Evolutionary conservation across 805 yeast genomes (phyloP), one percentile per base, ranked within the genome.

Genomic region (Candida vartiovaarae): DNA sequence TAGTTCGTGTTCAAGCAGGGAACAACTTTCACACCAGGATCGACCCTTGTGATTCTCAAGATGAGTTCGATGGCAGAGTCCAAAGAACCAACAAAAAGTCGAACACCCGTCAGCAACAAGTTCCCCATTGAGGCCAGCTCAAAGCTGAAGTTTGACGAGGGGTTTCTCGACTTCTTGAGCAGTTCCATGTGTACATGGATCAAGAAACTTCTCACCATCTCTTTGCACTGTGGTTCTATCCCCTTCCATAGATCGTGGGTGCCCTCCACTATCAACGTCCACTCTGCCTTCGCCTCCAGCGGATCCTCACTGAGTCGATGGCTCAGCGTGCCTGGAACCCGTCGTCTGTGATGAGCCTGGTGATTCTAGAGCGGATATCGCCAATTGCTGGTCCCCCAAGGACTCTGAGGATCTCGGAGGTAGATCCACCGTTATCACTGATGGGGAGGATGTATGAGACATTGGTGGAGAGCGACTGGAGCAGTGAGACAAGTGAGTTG

Each of bases 311-410:
- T 69, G 24, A 84, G 64, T 41, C 95, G 57, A 53, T 71, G 70
- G 6, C 74, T 70, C 15, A 78, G 52, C 77, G 47, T 6, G 42
- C 45, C n/a, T 61, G 54, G 36, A 61, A 48, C 3, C 64, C 66
- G 27, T 71, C 66, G 30, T 71, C 74, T 1, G 88, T 83, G 32
- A 87, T 82, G 45, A 90, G 64, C 42, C 90, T 65, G 0, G 88
- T 84, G 28, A 89, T 71, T 44, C 98, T 63, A 0, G 95, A 86
- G 39, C 97, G 67, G 3, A 90, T 72, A 59, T 90, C 98, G 2
- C 98, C 98, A 42, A 90, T 87, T 0, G 97, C 96, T 3, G 96
- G 95, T 0, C 98, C 97, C 2, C 96, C 96, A 15, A 90, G 70
- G 2, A 88, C 86, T 10, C 96, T 65, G 5, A 89, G 71, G 25